These are phyloP conservation scores for Talaromyces sp. DNA, from an alignment of 2,329 filamentous ascomycete species.

Conservation along the genomic window DNA sequence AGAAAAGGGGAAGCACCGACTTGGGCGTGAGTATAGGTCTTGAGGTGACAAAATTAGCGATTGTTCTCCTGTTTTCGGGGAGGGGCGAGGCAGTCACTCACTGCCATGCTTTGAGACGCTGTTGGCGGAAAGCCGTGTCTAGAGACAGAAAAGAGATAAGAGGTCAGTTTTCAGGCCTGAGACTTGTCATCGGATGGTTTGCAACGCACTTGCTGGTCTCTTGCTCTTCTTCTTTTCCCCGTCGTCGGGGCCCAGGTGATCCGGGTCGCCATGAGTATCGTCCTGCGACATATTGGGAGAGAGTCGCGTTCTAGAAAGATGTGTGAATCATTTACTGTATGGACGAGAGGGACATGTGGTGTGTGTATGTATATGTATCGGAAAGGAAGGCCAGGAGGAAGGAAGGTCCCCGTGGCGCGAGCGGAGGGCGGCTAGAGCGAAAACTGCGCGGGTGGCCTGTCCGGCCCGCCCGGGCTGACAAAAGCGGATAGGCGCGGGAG, in stretches of 20 bases:
- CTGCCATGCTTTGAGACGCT: constrained; percentile 98
- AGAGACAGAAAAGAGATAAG: constrained; percentile 9
- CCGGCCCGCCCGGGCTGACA: neutral
- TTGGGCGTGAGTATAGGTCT: constrained; percentile 94
- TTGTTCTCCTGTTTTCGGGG: constrained; percentile 9
- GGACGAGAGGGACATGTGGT: neutral
- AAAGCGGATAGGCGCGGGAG: neutral
- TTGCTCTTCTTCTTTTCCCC: constrained; percentile 80
- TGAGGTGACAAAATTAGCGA: neutral
- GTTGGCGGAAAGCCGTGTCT: constrained; percentile 97
- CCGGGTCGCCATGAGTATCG: constrained; percentile 43
- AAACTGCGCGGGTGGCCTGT: constrained; percentile 1
- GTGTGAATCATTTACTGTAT: neutral
- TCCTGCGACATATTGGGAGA: constrained; percentile 39
- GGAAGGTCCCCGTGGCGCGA: neutral
- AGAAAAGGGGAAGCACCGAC: constrained; percentile 87
- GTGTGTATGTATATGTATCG: neutral
- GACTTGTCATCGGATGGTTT: neutral
- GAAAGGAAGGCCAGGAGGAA: neutral
- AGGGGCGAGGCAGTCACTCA: constrained; percentile 46
- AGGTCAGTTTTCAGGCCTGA: neutral
- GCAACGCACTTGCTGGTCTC: constrained; percentile 73
- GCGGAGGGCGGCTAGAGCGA: neutral
- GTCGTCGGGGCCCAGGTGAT: constrained; percentile 33
- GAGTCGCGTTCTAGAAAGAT: neutral